A percentile compares a stretch with the other conserved stretches of the same genome.
phyloP scores from a whole-genome alignment of 2,329 filamentous ascomycete genomes.

The Fusarium sp. region DNA sequence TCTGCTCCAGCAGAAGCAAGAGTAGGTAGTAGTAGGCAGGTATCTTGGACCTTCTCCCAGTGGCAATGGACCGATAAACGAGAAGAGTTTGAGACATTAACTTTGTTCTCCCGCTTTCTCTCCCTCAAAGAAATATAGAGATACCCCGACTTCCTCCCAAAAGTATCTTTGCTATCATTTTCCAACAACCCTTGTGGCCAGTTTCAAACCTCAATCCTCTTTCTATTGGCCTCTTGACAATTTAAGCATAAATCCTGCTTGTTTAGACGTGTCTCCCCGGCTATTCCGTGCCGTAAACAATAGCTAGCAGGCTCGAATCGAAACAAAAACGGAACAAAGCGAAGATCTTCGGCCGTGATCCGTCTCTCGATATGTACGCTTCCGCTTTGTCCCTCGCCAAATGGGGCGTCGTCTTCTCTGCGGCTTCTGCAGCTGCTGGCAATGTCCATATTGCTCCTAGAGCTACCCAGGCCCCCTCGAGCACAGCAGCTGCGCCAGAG shows the following conservation, averaged over 20 bases:
- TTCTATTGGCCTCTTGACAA: background rate
- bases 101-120: slow-evolving; percentile 8
- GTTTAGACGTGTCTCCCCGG: slow-evolving; percentile 3
- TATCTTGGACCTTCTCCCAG: slow-evolving; percentile 4
- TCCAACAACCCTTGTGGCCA: slow-evolving; percentile 21
- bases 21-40: background rate
- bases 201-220: background rate
- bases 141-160: background rate
- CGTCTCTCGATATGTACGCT: slow-evolving; percentile 24
- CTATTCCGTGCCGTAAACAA: slow-evolving; percentile 5
- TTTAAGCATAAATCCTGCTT: slow-evolving; percentile 29
- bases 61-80: background rate
- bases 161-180: background rate
- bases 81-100: slow-evolving; percentile 36
- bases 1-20: background rate
- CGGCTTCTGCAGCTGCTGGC: slow-evolving; percentile 22
- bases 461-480: slow-evolving; percentile 49
- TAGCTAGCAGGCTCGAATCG: background rate
- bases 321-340: background rate
- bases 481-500: slow-evolving; percentile 35
- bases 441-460: slow-evolving; percentile 42
- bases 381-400: slow-evolving; percentile 32
- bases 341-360: background rate
- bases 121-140: background rate
- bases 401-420: slow-evolving; percentile 34